Evolutionary conservation across 495 filamentous ascomycete species (phyloP).

Genomic region (Penicillium cataractarum): DNA sequence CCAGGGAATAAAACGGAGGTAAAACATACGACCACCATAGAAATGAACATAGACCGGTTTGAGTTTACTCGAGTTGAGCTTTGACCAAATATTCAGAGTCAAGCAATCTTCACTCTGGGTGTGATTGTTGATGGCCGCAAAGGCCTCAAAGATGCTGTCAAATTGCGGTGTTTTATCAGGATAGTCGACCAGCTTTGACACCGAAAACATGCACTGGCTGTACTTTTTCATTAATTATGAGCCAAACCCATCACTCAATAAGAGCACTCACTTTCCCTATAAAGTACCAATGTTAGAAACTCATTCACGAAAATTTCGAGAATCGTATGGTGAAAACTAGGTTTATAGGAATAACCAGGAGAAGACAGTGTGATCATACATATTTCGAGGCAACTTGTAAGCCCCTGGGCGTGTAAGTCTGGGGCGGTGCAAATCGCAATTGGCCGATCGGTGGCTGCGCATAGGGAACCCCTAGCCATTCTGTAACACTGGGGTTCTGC

Average conservation of each 20-base stretch:
- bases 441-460: constrained; percentile 48
- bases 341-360: background rate
- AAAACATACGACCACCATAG: constrained; percentile 42
- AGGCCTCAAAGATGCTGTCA: constrained; percentile 30
- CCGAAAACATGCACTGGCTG: constrained; percentile 16
- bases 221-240: background rate
- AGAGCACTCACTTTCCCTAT: constrained; percentile 6
- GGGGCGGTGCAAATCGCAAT: constrained; percentile 50
- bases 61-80: constrained; percentile 15
- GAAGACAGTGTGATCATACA: background rate
- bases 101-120: constrained; percentile 50
- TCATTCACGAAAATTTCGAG: background rate
- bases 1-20: background rate
- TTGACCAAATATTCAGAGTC: constrained; percentile 51
- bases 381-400: constrained; percentile 7
- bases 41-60: constrained; percentile 43
- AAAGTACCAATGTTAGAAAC: background rate
- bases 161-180: constrained; percentile 35
- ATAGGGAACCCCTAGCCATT: constrained; percentile 56
- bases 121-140: constrained; percentile 24
- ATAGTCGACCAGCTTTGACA: constrained; percentile 20
- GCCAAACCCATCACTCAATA: background rate
- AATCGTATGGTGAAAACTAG: background rate
- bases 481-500: constrained; percentile 40
- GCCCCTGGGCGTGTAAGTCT: constrained; percentile 5